A percentile compares a stretch with the other conserved stretches of the same genome.
These are phyloP conservation scores for Lactifluus volemus DNA, from an alignment of 768 basidiomycete species.

Conservation along the genomic window DNA sequence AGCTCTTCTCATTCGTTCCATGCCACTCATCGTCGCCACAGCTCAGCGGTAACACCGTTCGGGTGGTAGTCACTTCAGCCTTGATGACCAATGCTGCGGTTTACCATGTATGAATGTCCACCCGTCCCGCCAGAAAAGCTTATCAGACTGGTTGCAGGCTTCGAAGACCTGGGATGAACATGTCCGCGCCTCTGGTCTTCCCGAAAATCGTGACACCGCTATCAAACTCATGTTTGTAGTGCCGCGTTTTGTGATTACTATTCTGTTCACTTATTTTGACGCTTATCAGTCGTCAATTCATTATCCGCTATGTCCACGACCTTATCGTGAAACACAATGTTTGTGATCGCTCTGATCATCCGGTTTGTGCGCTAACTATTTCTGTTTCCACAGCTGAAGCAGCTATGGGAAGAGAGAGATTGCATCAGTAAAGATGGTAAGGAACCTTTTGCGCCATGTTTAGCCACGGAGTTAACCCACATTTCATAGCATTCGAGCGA, in stretches of 20 bases:
- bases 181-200: constrained; percentile 9
- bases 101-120: constrained; percentile 8
- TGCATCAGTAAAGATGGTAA: constrained; percentile 15
- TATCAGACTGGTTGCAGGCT: not conserved
- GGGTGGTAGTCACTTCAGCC: constrained; percentile 9
- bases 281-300: constrained; percentile 15
- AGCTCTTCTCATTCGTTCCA: not conserved
- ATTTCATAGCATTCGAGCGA: constrained; percentile 8
- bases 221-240: constrained; percentile 13
- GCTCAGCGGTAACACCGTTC: constrained; percentile 9
- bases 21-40: not conserved
- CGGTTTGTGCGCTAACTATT: not conserved
- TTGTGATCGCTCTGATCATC: not conserved
- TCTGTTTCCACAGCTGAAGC: constrained; percentile 4
- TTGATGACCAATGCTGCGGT: constrained; percentile 15
- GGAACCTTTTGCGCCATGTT: not conserved
- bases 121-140: not conserved
- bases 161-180: constrained; percentile 17
- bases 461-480: not conserved
- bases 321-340: constrained; percentile 17
- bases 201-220: constrained; percentile 11
- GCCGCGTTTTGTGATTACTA: not conserved
- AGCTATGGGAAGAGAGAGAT: constrained; percentile 13
- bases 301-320: constrained; percentile 16
- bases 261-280: constrained; percentile 9